Conservation (phyloP, 2,329 filamentous ascomycete genomes). For the Setomelanomma holmii region DNA sequence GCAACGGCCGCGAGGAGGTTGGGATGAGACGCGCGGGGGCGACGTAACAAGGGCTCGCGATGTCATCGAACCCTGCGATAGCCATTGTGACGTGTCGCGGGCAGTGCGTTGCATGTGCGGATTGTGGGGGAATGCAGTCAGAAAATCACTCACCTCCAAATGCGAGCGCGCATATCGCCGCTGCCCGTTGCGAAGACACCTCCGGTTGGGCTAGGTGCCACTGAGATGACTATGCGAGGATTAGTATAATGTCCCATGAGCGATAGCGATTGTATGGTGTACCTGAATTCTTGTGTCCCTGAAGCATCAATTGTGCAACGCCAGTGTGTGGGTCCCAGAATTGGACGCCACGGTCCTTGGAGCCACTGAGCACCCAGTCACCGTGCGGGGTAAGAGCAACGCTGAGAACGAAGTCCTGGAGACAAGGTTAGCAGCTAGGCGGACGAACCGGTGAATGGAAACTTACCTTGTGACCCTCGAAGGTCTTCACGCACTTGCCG, state of each 20-base stretch:
- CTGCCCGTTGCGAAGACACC: constrained; percentile 94
- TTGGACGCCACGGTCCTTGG: constrained; percentile 95
- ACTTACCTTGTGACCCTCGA: constrained; percentile 90
- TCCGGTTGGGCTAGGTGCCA: constrained; percentile 89
- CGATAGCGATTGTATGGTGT: constrained; percentile 35
- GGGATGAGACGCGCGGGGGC: not conserved
- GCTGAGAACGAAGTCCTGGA: constrained; percentile 90
- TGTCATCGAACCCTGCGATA: constrained; percentile 8
- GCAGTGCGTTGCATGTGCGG: constrained; percentile 1
- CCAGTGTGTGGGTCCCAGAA: constrained; percentile 98
- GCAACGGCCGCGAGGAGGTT: not conserved
- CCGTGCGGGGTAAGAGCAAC: constrained; percentile 95
- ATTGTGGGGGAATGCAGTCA: not conserved
- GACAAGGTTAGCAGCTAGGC: constrained; percentile 6
- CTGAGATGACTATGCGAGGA: constrained; percentile 80
- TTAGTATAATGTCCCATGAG: constrained; percentile 20
- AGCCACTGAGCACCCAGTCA: constrained; percentile 95
- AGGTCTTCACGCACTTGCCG: constrained; percentile 94
- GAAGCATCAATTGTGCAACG: constrained; percentile 95
- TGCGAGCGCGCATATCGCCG: constrained; percentile 95
- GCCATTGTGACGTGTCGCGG: not conserved
- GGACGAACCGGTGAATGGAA: not conserved
- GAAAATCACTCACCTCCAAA: constrained; percentile 74
- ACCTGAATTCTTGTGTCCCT: constrained; percentile 96
- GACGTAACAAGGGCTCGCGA: constrained; percentile 7